Base-by-base conservation (phyloP, 2,329 filamentous ascomycete genomes). In the Fusarium odoratissimum region DNA sequence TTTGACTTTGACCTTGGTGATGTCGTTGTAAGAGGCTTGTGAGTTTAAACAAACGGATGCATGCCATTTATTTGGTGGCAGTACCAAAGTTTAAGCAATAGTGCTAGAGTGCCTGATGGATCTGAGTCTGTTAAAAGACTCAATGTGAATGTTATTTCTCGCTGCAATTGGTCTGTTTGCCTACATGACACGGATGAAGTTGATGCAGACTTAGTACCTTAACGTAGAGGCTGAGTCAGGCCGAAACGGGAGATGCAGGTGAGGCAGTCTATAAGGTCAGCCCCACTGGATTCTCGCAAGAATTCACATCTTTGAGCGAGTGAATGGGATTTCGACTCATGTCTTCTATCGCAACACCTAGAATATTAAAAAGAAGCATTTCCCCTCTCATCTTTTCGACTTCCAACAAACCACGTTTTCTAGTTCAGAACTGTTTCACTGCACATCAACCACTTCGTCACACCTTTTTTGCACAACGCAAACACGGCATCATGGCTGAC, bases 221-320 rank as follows among this genome's bases (percentile, higher is more conserved):
- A 49, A 49, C 21, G 30, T 25, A 38, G 46, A 46, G 42, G 75
- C 75, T 77, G 75, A 77, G 75, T 77, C 75, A 77, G 63, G 69
- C 75, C 75, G 75, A 67, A 49, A 41, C 33, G 40, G 17, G 33
- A 49, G 44, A 49, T 68, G 54, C 33, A 49, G 59, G 55, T 37
- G 55, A 58, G 41, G 42, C 52, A 64, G 55, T 45, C 25, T 25
- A 30, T 37, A 21, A 67, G n/a, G 23, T 46, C 19, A 35, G 56
- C 58, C 49, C 62, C 63, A 64, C 66, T 38, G 3, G 37, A 45
- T 33, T 46, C 44, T 69, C 49, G 45, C 35, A 58, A 58, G 44
- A 69, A 51, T 38, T 69, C 38, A 41, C 13, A 33, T 40, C 35
- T 35, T 48, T 35, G 23, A 56, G 37, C 21, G 58, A 60, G 37